Conservation (phyloP, 2,329 filamentous ascomycete species). For the Pestalotiopsis sp. region DNA sequence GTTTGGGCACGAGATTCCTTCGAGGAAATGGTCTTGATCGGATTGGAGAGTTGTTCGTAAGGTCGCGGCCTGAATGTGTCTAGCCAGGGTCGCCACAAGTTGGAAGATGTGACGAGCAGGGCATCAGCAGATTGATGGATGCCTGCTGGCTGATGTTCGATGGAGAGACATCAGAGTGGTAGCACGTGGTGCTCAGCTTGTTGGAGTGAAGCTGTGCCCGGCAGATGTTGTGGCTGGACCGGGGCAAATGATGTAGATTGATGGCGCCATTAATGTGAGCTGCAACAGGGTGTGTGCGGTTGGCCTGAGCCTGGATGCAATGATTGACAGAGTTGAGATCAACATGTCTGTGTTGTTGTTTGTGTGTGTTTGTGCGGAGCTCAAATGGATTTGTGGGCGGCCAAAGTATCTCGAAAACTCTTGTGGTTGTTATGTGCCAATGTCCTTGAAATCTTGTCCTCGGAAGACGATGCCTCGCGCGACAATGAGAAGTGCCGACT, state of each 20-base stretch:
- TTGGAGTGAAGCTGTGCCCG: conserved; percentile 36
- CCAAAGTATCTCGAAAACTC: conserved; percentile 42
- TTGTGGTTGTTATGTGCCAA: conserved; percentile 39
- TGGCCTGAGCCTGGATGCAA: background rate
- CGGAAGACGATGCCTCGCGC: conserved; percentile 31
- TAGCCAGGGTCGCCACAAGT: conserved; percentile 39
- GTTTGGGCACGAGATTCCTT: conserved; percentile 40
- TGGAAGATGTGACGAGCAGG: conserved; percentile 37
- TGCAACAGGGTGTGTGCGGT: conserved; percentile 37
- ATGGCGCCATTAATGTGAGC: conserved; percentile 44
- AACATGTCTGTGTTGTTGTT: background rate
- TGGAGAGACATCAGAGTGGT: conserved; percentile 44
- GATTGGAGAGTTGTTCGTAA: conserved; percentile 38
- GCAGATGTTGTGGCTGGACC: conserved; percentile 45
- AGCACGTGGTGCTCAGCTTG: conserved; percentile 39
- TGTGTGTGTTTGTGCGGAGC: conserved; percentile 8
- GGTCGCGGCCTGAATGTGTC: conserved; percentile 38
- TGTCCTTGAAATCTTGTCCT: conserved; percentile 36
- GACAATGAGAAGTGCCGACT: conserved; percentile 28
- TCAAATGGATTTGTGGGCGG: conserved; percentile 41
- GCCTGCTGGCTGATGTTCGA: conserved; percentile 44
- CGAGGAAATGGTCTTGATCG: conserved; percentile 35
- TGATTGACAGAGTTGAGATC: background rate
- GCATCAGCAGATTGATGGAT: conserved; percentile 41
- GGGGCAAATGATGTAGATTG: conserved; percentile 51